Evolutionary conservation across 2,329 filamentous ascomycete species (phyloP), one percentile per base, ranked within the genome.

Genomic region (Sporothrix protearum): DNA sequence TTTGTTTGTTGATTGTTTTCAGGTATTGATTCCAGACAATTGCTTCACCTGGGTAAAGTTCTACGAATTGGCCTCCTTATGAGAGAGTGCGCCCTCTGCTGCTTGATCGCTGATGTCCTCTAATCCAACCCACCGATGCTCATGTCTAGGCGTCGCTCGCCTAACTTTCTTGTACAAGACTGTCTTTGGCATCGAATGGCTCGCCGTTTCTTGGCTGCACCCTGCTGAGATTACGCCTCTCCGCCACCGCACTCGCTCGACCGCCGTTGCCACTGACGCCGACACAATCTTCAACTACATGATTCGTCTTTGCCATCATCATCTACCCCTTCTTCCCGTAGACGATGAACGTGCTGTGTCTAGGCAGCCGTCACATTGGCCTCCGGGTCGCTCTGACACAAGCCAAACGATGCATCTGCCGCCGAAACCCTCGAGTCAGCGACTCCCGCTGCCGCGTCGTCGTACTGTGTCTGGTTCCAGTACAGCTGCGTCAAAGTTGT

Each of bases 201-300:
- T 84, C 1, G 84, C 84, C 9, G 85, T 85, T 81, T 82, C 84
- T 0, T 91, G 87, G 88, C 78, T 88, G 66, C 87, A 86, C 75
- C 84, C 87, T 0, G 86, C 87, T 55, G 85, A 88, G 74, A 84
- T 89, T 61, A 85, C 87, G 47, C 83, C 83, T 1, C 78, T 86
- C 8, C 79, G 81, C 10, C 85, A 84, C 72, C 79, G 84, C 1
- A 87, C 87, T 0, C 86, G 86, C 0, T 87, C 87, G 42, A 88
- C 88, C 74, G 88, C 87, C 12, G 77, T 89, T 47, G 81, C 83
- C 0, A 86, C 85, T 0, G 82, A 82, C 7, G 84, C 83, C 7
- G 63, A 70, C 69, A 66, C 59, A 57, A 70, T 64, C 5, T 70
- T 66, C 45, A 70, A 90, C 77, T 89, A 89, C 77, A 77, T 88